Base-by-base conservation (phyloP, 2,329 filamentous ascomycete genomes). In the Camptophora hylomeconis region DNA sequence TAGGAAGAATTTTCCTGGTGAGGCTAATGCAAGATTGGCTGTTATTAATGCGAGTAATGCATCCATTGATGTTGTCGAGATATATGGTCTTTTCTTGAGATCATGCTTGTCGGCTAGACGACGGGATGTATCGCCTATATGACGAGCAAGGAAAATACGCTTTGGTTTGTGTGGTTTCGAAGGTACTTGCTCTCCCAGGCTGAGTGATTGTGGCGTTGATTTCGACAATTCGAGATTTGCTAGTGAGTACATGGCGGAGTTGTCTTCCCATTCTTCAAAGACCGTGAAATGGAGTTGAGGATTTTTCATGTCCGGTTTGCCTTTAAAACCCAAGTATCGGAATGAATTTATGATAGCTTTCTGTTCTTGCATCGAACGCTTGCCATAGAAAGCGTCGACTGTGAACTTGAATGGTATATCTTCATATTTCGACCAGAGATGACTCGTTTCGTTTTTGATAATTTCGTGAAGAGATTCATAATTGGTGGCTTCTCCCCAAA, bases 61-160 rank as follows among this genome's bases (percentile, higher is more conserved):
- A 50, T 98, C 89, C 89, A 98, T 95, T 24, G 81, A 89, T 0
- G 89, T 98, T 0, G 87, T 95, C 42, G 80, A 83, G 45, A 98
- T 95, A 50, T 98, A 98, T 20, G 69, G 68, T 16, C 89, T 66
- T 56, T 92, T 93, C 63, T 98, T 98, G 13, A 98, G 65, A 51
- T 93, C 84, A 47, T 86, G 92, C 14, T 68, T 78, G 19, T 69
- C 61, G 17, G 81, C 65, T 4, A 76, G 62, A 30, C 80, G 71
- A 24, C 87, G 68, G 3, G 69, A 69, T 2, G 80, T 76, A 8
- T 60, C 58, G 2, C 65, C 75, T 14, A 95, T 52, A 32, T 72
- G 70, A 6, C 84, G 72, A 7, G 81, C 83, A 15, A 95, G 67
- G 47, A 78, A 78, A 14, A 83, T 57, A 20, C 58, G 57, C 19